phyloP scores from a whole-genome alignment of 441 rosid genomes.

The Jatropha multifida region DNA sequence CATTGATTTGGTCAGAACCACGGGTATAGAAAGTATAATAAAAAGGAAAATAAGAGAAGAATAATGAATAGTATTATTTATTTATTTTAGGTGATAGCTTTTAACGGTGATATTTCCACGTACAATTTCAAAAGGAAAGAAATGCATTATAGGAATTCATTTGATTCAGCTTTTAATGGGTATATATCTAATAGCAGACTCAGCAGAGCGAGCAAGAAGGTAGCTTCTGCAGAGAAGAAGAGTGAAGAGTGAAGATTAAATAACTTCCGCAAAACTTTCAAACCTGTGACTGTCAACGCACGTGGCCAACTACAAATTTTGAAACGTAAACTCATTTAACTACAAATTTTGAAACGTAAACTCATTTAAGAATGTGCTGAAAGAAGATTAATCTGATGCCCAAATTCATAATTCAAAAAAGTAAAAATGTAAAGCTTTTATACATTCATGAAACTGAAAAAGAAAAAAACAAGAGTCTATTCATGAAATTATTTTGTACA shows the following conservation, averaged over 20 bases:
- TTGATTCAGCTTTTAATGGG: conserved; percentile 15
- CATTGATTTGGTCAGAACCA: too few relatives aligned
- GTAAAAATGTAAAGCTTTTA: neutral
- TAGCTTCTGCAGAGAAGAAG: neutral
- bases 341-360: neutral
- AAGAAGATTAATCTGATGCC: too few relatives aligned
- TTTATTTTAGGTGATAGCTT: too few relatives aligned
- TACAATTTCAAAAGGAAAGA: too few relatives aligned
- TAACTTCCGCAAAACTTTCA: neutral
- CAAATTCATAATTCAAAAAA: neutral
- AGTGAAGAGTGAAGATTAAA: too few relatives aligned
- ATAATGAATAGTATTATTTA: too few relatives aligned
- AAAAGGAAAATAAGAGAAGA: too few relatives aligned
- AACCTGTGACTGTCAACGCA: neutral
- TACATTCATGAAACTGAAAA: neutral
- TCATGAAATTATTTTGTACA: conserved; percentile 29
- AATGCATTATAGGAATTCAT: conserved; percentile 11
- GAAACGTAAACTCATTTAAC: neutral
- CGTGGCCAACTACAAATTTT: neutral
- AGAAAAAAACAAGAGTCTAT: conserved; percentile 4
- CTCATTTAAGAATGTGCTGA: neutral
- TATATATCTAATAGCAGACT: neutral
- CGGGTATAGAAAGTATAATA: too few relatives aligned
- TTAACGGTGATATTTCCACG: too few relatives aligned
- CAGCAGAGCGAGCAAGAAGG: conserved; percentile 16